These are phyloP conservation scores for Coemansia sp. DNA, from an alignment of 192 early-diverging fungal species.

Conservation along the genomic window DNA sequence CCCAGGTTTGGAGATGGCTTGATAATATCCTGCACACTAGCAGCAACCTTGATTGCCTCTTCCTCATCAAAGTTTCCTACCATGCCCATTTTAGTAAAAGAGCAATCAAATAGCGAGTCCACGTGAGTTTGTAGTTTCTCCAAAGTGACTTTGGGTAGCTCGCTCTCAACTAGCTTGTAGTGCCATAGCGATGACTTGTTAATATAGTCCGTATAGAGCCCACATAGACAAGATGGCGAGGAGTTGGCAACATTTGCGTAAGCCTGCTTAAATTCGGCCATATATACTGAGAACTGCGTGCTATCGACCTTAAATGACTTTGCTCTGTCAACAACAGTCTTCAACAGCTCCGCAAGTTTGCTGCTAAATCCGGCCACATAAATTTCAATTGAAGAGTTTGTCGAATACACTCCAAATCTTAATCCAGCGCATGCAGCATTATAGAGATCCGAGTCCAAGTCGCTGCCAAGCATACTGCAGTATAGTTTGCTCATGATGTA, in stretches of 20 bases:
- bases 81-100: background rate
- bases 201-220: background rate
- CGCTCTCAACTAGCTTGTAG: background rate
- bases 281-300: background rate
- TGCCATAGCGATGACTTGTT: background rate
- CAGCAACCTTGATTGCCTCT: background rate
- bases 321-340: background rate
- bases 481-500: constrained; percentile 79
- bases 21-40: constrained; percentile 11
- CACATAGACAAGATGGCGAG: background rate
- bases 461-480: constrained; percentile 87
- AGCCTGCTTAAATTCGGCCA: background rate
- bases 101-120: constrained; percentile 26
- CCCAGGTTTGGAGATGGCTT: constrained; percentile 28
- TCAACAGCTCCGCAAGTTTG: background rate
- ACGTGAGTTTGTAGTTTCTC: constrained; percentile 1
- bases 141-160: background rate
- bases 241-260: background rate
- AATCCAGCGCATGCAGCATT: constrained; percentile 15
- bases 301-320: background rate
- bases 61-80: background rate
- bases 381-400: constrained; percentile 57
- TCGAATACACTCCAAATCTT: constrained; percentile 8
- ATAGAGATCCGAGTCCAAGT: constrained; percentile 73
- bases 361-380: background rate